A percentile compares a stretch with the other conserved stretches of the same genome.
These are phyloP conservation scores for Chaetomiaceae sp. DNA, from an alignment of 2,329 filamentous ascomycete genomes.

Conservation along the genomic window DNA sequence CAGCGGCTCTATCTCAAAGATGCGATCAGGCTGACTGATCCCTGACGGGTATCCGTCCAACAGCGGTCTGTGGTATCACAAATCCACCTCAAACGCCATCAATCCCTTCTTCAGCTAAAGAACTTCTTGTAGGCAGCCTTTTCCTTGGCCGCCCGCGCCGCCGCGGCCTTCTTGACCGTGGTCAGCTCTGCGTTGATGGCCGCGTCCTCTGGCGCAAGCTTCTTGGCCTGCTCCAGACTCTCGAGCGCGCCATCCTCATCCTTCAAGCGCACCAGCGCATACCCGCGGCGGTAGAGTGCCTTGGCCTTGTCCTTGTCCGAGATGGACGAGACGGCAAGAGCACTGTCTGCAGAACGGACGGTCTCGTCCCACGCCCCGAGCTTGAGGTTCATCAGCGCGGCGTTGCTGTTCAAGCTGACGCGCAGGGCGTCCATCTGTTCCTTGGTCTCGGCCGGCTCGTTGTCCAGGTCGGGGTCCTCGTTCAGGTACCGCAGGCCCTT, in stretches of 20 bases:
- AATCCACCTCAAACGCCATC: not conserved
- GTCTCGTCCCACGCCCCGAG: slow-evolving; percentile 67
- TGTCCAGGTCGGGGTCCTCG: slow-evolving; percentile 72
- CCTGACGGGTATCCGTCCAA: not conserved
- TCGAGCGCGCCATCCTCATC: slow-evolving; percentile 77
- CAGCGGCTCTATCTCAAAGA: not conserved
- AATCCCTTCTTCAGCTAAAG: slow-evolving; percentile 45
- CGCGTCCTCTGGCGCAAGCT: slow-evolving; percentile 69
- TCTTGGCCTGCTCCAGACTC: slow-evolving; percentile 71
- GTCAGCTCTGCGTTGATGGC: slow-evolving; percentile 71
- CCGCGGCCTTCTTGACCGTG: slow-evolving; percentile 70
- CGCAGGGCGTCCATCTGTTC: slow-evolving; percentile 67
- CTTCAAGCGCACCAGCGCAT: slow-evolving; percentile 71
- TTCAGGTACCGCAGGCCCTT: slow-evolving; percentile 88
- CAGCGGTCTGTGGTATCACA: not conserved
- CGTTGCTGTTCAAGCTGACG: slow-evolving; percentile 84
- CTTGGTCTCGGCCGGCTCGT: slow-evolving; percentile 65
- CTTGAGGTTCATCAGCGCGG: slow-evolving; percentile 81
- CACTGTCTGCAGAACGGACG: slow-evolving; percentile 64
- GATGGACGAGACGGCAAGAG: slow-evolving; percentile 62
- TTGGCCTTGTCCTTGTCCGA: slow-evolving; percentile 80
- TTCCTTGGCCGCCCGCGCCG: slow-evolving; percentile 76
- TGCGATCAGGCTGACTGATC: not conserved
- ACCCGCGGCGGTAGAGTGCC: slow-evolving; percentile 76
- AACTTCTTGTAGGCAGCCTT: slow-evolving; percentile 92